phyloP scores from a whole-genome alignment of 345 rosid genomes.

The Dimocarpus longan region DNA sequence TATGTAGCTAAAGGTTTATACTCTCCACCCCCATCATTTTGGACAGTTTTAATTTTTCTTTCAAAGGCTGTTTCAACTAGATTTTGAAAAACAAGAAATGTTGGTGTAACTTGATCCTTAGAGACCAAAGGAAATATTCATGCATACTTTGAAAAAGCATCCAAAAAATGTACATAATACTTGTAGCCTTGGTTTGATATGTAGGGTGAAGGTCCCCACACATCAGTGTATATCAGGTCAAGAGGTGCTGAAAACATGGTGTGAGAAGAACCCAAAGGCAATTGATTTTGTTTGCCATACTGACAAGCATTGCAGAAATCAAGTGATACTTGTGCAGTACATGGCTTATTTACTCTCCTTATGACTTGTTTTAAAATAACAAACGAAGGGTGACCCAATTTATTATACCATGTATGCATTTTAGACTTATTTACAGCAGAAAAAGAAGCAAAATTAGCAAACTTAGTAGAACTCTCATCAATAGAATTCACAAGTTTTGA shows the following conservation, averaged over 20 bases:
- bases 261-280: no score
- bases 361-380: no score
- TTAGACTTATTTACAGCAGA: no score
- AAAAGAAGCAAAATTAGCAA: no score
- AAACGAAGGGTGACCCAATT: no score
- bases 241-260: no score
- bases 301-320: no score
- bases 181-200: neutral
- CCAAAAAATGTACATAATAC: neutral
- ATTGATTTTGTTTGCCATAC: neutral
- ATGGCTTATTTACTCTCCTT: no score
- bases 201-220: neutral
- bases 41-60: neutral
- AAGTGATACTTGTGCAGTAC: no score
- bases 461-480: no score
- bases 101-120: neutral
- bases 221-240: neutral
- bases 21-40: neutral
- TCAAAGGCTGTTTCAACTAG: neutral
- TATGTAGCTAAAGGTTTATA: neutral
- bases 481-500: no score
- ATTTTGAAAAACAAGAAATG: neutral
- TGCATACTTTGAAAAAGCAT: neutral
- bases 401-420: no score
- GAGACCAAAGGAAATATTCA: neutral